Evolutionary conservation across 2,329 filamentous ascomycete species (phyloP).

Genomic region (Epichloe sp.): DNA sequence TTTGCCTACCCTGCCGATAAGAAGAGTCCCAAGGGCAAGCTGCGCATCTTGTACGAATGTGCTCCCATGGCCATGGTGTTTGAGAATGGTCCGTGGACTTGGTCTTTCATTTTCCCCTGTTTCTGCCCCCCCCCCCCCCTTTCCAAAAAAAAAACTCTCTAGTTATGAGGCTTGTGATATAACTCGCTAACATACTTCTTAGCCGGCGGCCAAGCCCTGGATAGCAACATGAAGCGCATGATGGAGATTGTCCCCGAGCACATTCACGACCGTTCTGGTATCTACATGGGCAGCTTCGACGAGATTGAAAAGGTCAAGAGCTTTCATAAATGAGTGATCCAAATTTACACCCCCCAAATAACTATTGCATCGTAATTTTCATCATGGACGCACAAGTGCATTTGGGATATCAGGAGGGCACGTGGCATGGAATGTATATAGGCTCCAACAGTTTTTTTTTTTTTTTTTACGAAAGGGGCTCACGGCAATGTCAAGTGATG

Average conservation of each 20-base stretch:
- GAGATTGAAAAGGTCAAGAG: constrained; percentile 93
- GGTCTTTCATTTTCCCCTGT: not conserved
- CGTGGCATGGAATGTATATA: not conserved
- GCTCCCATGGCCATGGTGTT: constrained; percentile 97
- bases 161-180: not conserved
- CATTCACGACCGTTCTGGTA: constrained; percentile 91
- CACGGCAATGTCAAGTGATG: too few species aligned
- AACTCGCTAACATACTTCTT: constrained; percentile 14
- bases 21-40: constrained; percentile 97
- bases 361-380: not conserved
- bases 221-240: constrained; percentile 86
- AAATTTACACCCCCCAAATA: not conserved
- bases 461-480: not conserved
- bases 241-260: constrained; percentile 76
- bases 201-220: constrained; percentile 86
- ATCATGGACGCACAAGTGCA: not conserved
- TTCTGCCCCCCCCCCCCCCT: too few species aligned
- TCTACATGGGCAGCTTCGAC: constrained; percentile 89
- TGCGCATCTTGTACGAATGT: constrained; percentile 95
- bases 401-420: not conserved
- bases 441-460: not conserved
- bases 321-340: constrained; percentile 44
- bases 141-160: too few species aligned
- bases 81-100: constrained; percentile 71
- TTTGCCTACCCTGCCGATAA: constrained; percentile 97